Conservation (phyloP, 495 filamentous ascomycete genomes). For the Aspergillus haitiensis region DNA sequence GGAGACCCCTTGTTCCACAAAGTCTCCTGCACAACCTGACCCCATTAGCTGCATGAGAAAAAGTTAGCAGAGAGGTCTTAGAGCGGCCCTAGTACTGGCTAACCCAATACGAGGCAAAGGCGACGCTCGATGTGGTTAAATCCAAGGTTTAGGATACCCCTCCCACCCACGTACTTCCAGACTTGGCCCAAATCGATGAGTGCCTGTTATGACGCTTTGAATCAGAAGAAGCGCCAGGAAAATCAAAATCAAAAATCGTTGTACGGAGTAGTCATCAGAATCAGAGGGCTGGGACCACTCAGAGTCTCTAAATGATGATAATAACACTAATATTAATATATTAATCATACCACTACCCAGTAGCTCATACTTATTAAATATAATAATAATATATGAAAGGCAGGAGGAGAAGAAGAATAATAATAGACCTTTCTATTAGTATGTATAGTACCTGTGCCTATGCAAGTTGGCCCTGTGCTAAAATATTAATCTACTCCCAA, state of each 20-base stretch:
- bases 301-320: too few species aligned
- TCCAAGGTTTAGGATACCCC: conserved; percentile 1
- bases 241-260: not conserved
- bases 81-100: not conserved
- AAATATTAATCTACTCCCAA: conserved; percentile 13
- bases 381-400: conserved; percentile 6
- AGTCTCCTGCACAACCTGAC: conserved; percentile 5
- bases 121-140: not conserved
- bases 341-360: not conserved
- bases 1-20: conserved; percentile 4
- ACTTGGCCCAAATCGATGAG: conserved; percentile 5
- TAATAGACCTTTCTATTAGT: not conserved
- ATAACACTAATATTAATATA: too few species aligned
- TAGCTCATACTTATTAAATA: conserved; percentile 2
- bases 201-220: not conserved
- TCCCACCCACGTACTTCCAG: not conserved
- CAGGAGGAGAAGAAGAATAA: not conserved
- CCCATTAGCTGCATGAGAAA: conserved; percentile 3
- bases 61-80: conserved; percentile 13
- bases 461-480: conserved; percentile 15
- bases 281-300: too few species aligned
- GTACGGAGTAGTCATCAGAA: too few species aligned
- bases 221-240: not conserved
- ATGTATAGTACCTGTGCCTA: conserved; percentile 18
- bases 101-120: not conserved